Conservation (phyloP, 768 basidiomycete species). For the Leccinum imitatum region DNA sequence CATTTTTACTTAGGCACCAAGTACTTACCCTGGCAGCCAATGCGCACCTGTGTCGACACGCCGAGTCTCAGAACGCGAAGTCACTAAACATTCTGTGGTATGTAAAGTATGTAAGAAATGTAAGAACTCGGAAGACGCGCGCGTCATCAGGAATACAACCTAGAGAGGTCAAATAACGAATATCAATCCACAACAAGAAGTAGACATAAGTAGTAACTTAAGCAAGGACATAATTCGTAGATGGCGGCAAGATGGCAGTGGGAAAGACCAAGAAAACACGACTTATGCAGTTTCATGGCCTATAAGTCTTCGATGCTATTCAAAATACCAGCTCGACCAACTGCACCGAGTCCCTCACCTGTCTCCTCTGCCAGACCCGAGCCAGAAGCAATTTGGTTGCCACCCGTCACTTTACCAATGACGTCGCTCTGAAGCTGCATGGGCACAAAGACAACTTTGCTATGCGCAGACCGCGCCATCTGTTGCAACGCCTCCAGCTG, state of each 20-base stretch:
- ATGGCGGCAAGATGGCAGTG: neutral
- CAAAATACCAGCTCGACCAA: constrained; percentile 28
- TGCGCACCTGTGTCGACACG: neutral
- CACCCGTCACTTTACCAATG: constrained; percentile 42
- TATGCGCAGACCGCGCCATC: constrained; percentile 87
- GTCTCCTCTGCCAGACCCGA: constrained; percentile 26
- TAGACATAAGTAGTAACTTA: neutral
- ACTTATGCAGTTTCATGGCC: neutral
- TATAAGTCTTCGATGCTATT: constrained; percentile 27
- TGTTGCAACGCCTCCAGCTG: constrained; percentile 94
- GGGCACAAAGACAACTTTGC: constrained; percentile 93
- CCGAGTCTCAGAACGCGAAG: neutral
- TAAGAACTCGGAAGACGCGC: neutral
- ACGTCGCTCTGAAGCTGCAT: constrained; percentile 86
- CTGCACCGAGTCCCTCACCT: constrained; percentile 25
- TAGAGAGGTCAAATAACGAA: neutral
- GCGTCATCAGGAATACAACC: constrained; percentile 18
- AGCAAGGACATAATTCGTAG: neutral
- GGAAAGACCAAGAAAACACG: neutral
- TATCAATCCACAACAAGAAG: neutral
- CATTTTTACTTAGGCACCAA: constrained; percentile 4
- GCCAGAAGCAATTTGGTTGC: constrained; percentile 24
- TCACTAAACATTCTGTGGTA: constrained; percentile 8
- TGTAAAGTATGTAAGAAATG: constrained; percentile 7
- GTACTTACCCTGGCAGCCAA: neutral